Percentiles rank a stretch among this genome's conserved stretches.
phyloP scores from a whole-genome alignment of 2,329 filamentous ascomycete species.

The Alternaria tenuissima region DNA sequence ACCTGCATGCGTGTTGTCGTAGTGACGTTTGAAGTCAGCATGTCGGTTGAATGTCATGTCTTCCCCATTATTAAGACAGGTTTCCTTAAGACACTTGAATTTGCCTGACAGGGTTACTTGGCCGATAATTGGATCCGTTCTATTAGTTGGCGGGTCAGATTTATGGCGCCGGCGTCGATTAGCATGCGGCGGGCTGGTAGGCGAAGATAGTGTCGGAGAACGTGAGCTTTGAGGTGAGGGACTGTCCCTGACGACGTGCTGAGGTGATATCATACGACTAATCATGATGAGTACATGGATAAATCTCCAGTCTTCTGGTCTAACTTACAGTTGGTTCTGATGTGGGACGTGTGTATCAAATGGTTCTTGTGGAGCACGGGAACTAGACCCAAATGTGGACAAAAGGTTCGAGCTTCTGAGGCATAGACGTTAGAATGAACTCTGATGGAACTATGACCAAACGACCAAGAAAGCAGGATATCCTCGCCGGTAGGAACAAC shows the following conservation, averaged over 20 bases:
- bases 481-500: too few relatives aligned
- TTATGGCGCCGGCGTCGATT: not conserved
- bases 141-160: not conserved
- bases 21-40: conserved; percentile 44
- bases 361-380: not conserved
- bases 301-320: not conserved
- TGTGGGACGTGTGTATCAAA: not conserved
- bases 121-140: conserved; percentile 28
- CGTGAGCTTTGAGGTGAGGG: not conserved
- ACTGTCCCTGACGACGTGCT: not conserved
- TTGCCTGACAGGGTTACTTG: conserved; percentile 33
- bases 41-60: conserved; percentile 37
- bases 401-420: not conserved
- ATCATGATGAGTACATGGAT: not conserved
- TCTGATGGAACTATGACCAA: not conserved
- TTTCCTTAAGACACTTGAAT: conserved; percentile 33
- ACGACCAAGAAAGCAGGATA: not conserved
- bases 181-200: not conserved
- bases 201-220: not conserved
- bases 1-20: conserved; percentile 28
- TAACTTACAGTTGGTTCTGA: not conserved
- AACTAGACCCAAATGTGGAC: not conserved
- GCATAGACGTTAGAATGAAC: not conserved
- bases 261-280: not conserved
- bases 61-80: conserved; percentile 18